phyloP scores from a whole-genome alignment of 2,329 filamentous ascomycete genomes.

The Aulographum hederae region DNA sequence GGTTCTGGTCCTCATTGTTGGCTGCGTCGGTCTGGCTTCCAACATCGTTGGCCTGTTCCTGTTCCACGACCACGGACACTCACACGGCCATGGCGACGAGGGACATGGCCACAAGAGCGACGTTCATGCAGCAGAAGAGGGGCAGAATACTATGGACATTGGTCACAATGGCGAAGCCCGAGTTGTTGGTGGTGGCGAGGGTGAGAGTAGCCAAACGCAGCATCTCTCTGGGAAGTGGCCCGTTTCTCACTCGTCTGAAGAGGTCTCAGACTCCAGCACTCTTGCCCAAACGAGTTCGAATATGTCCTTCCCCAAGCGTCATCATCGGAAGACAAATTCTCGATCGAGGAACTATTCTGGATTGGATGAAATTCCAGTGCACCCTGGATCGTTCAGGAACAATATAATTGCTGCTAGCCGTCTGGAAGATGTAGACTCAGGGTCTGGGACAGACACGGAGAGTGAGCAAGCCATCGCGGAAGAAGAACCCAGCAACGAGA shows the following conservation, averaged over 20 bases:
- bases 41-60: slow-evolving; percentile 81
- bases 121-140: slow-evolving; percentile 29
- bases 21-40: slow-evolving; percentile 66
- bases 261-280: too few species aligned
- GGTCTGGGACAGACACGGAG: slow-evolving; percentile 35
- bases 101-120: slow-evolving; percentile 1
- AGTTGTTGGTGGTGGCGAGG: slow-evolving; percentile 34
- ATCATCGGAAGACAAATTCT: slow-evolving; percentile 41
- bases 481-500: slow-evolving; percentile 23
- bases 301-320: too few species aligned
- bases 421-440: slow-evolving; percentile 34
- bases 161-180: slow-evolving; percentile 24
- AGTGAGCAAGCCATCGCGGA: slow-evolving; percentile 9
- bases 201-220: too few species aligned
- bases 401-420: slow-evolving; percentile 78
- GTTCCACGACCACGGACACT: slow-evolving; percentile 85
- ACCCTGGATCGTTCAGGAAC: slow-evolving; percentile 78
- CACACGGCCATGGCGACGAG: slow-evolving; percentile 28
- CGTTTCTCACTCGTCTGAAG: too few species aligned
- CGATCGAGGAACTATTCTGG: slow-evolving; percentile 32
- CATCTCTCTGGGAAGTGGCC: too few species aligned
- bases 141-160: slow-evolving; percentile 26
- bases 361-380: slow-evolving; percentile 59
- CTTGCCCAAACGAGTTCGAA: too few species aligned
- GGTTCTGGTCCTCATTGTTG: slow-evolving; percentile 74